Evolutionary conservation across 2,329 filamentous ascomycete genomes (phyloP), one percentile per base, ranked within the genome.

Genomic region (Daldinia eschscholtzii): DNA sequence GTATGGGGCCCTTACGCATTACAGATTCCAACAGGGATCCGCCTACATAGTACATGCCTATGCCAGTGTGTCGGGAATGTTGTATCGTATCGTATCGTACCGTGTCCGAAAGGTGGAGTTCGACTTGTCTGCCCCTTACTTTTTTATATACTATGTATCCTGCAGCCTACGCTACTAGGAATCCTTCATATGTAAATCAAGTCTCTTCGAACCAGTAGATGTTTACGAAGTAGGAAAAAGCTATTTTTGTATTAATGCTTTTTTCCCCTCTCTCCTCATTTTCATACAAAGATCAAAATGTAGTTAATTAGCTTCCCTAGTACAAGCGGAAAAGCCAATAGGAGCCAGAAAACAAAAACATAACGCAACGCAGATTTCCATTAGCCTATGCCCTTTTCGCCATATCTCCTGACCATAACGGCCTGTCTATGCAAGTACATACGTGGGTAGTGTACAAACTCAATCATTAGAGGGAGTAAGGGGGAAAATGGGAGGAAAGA

Each of bases 41-140:
- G 56, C 6, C 39, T 12, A 46, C 42, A 13, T 46, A n/a, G 4
- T 42, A 61, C 64, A 59, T 44, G 57, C 50, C 18, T 39, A 57
- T 62, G 59, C 68, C 68, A 71, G 63, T 68, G 57, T 33, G 68
- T 66, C 68, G 68, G 68, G 37, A 71, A 28, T 57, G 30, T 50
- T n/a, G 18, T 6, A 44, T 20, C 7, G 20, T 26, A 46, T 46
- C 10, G 18, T 6, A 48, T 48, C 9, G 44, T 6, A 48, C 26
- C 20, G n/a, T 20, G 23, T 48, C 44, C 20, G 33, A 9, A 35
- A 35, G 33, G 33, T 35, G 33, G 33, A 35, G 33, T 35, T 9
- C 5, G 10, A 33, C 30, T 9, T 6, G 7, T 9, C 30, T 9
- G 33, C 33, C 33, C 7, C 18, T 39, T 39, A 39, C 35, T 39